phyloP scores from a whole-genome alignment of 345 rosid genomes.

The Microcos paniculata region DNA sequence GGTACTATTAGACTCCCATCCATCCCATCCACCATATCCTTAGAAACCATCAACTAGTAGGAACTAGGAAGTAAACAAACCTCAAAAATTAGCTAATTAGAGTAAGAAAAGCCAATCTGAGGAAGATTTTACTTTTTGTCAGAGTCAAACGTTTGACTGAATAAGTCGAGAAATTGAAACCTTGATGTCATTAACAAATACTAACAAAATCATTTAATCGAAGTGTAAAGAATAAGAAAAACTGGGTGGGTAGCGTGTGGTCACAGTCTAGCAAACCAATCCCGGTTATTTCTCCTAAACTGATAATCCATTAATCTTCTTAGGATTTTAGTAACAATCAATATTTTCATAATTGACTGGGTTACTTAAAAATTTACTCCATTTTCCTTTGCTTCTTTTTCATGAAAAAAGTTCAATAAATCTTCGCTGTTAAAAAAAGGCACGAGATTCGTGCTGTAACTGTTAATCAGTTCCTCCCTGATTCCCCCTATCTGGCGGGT shows the following conservation, averaged over 20 bases:
- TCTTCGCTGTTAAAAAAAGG: slow-evolving; percentile 8
- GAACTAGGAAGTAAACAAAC: not conserved
- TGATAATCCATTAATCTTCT: not conserved
- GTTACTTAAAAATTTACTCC: not conserved
- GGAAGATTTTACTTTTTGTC: not conserved
- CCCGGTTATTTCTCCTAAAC: slow-evolving; percentile 29
- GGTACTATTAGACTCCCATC: slow-evolving; percentile 31
- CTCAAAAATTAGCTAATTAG: not conserved
- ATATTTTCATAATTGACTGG: not conserved
- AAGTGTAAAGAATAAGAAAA: slow-evolving; percentile 16
- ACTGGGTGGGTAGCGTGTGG: slow-evolving; percentile 29
- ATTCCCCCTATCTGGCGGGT: slow-evolving; percentile 6
- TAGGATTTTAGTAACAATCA: not conserved
- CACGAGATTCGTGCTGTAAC: slow-evolving; percentile 23
- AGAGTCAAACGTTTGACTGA: slow-evolving; percentile 21
- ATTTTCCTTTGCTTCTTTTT: not conserved
- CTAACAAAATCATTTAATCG: not conserved
- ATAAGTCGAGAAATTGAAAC: not conserved
- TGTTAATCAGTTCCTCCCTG: slow-evolving; percentile 14
- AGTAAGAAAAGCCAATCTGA: not conserved
- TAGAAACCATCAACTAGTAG: not conserved
- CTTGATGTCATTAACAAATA: not conserved
- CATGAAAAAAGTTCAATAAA: not conserved
- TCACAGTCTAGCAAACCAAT: slow-evolving; percentile 40
- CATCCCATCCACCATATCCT: no score